Evolutionary conservation across 1,284 basidiomycete species (phyloP).

Genomic region (Vanrija pseudolonga): DNA sequence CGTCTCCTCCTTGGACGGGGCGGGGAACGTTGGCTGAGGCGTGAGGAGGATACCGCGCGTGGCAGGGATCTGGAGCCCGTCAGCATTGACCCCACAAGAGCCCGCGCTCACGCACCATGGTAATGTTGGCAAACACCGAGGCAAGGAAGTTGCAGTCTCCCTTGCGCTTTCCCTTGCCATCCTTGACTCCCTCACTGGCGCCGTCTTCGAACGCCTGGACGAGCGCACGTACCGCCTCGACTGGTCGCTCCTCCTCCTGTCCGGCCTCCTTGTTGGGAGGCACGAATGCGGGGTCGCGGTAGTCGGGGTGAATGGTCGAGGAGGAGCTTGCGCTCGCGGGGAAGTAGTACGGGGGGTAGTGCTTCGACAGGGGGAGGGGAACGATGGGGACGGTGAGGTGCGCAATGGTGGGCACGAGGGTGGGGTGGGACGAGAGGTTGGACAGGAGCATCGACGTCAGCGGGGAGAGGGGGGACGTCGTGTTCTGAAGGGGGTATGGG

Average conservation of each 20-base stretch:
- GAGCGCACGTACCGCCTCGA: slow-evolving; percentile 68
- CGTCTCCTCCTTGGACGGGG: slow-evolving; percentile 26
- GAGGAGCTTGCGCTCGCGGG: slow-evolving; percentile 69
- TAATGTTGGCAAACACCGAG: slow-evolving; percentile 86
- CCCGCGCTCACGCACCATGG: slow-evolving; percentile 60
- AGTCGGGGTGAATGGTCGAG: slow-evolving; percentile 52
- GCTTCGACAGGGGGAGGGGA: slow-evolving; percentile 49
- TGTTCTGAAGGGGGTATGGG: slow-evolving; percentile 65
- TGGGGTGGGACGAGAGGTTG: slow-evolving; percentile 79
- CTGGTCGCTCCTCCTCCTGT: slow-evolving; percentile 54
- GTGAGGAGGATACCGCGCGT: slow-evolving; percentile 39
- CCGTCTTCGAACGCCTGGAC: slow-evolving; percentile 81
- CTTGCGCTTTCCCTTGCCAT: slow-evolving; percentile 56
- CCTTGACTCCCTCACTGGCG: slow-evolving; percentile 57
- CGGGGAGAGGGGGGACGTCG: slow-evolving; percentile 83
- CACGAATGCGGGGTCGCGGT: slow-evolving; percentile 42
- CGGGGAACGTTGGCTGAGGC: slow-evolving; percentile 45
- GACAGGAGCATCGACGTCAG: slow-evolving; percentile 94
- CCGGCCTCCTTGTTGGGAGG: slow-evolving; percentile 63
- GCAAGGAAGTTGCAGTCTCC: slow-evolving; percentile 81
- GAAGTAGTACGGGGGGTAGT: slow-evolving; percentile 60
- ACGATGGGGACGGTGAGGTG: slow-evolving; percentile 66
- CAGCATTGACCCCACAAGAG: not conserved
- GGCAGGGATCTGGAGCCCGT: slow-evolving; percentile 32
- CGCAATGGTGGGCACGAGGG: slow-evolving; percentile 65